Evolutionary conservation across 1,139 yeast species (phyloP), one percentile per base, ranked within the genome.

Genomic region (Yamadazyma aaseri): DNA sequence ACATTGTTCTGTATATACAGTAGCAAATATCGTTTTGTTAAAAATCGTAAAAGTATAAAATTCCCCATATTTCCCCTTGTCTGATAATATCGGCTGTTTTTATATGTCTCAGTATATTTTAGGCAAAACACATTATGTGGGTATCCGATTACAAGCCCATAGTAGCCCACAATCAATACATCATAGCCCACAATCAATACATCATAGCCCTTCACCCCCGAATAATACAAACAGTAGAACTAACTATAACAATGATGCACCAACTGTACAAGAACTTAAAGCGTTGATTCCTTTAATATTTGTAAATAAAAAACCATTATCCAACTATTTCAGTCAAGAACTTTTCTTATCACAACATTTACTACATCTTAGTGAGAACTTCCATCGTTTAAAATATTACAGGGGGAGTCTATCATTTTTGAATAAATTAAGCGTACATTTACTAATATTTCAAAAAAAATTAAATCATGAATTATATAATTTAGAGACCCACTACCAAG

Each of bases 341-440:
- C 9, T 46, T 8, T 54, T 50, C 33, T 45, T 50, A 34, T 48
- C 55, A 8, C 33, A 45, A 8, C 51, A 50, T 32, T 41, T 54
- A 21, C 34, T 34, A 12, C 34, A 40, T 16, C 35, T 54, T 25
- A 23, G 44, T 6, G 42, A 42, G 1, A 31, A 26, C 20, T 41
- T 41, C 26, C 13, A 26, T 16, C 14, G 13, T 8, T 16, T 34
- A 13, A 16, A 23, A 6, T 15, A 20, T 10, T 17, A 34, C 15
- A 5, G 10, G 15, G 34, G 38, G 7, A 23, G 23, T 10, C 9
- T 20, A 10, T n/a, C 20, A 3, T 9, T 16, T 4, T 26, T 35
- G 18, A 26, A 28, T 40, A 20, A 31, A 32, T 16, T 27, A 16
- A 20, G n/a, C 8, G 11, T 20, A 2, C 30, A 16, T 11, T 12